Base-by-base conservation (phyloP, 306 rosid species). In the Vicia villosa region DNA sequence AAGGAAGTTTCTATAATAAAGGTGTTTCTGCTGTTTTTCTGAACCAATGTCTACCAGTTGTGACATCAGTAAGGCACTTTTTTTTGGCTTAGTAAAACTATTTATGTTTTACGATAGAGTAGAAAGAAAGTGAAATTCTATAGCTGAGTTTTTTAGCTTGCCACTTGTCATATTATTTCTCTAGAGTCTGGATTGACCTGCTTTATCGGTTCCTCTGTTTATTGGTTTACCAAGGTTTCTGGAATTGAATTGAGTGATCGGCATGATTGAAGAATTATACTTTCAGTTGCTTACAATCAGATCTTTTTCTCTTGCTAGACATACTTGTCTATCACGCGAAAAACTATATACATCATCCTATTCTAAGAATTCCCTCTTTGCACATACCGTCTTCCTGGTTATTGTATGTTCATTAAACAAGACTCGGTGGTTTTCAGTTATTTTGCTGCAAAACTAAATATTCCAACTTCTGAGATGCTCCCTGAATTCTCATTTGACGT, bases 371-470 rank as follows among this genome's bases (percentile, higher is more conserved):
- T 73, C 19, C 42, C 36, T n/a, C 62, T 65, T 21, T 63, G 10
- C 40, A 28, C 63, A 14, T 54, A 77, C 16, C 20, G 42, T 65
- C 24, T 38, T 47, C 58, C 55, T 59, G 10, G 21, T 40, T 58
- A 66, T 22, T 17, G 20, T 26, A 57, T 51, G 42, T 40, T 28
- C 49, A 41, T 66, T 65, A 62, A 50, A 52, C 42, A 30, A 40
- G 57, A 71, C 41, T 64, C 16, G 20, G 43, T 34, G 72, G 62
- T 17, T 74, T 55, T 52, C 24, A 40, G 52, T 60, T 78, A 47
- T 66, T 62, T 62, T 20, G 22, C 42, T 32, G 51, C 4, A 40
- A 57, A 11, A 1, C 66, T 6, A 32, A 54, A 69, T 10, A 34
- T 69, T 57, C 45, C 43, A 57, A 58, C 22, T n/a, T 36, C 59